Conservation (phyloP, 78 protist species). For the Planoprotostelium fungivorum region DNA sequence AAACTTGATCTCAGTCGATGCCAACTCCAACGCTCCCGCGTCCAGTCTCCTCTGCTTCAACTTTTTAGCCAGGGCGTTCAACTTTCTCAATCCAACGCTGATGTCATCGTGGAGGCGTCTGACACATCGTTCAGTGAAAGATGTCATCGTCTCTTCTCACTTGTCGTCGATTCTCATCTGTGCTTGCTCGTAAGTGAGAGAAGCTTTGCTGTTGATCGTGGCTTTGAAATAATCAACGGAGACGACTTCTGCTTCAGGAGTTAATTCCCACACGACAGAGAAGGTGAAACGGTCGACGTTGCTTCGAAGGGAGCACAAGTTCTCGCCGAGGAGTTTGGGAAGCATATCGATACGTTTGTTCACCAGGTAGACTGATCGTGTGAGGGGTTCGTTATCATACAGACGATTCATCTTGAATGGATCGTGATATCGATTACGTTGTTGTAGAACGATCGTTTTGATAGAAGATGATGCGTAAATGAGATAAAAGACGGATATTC, state of each 20-base stretch:
- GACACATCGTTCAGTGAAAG: neutral
- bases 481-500: neutral
- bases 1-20: conserved; percentile 86
- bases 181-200: conserved; percentile 85
- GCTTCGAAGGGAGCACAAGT: conserved; percentile 82
- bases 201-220: conserved; percentile 83
- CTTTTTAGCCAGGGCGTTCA: conserved; percentile 17
- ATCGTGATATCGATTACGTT: too few relatives aligned
- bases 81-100: conserved; percentile 5
- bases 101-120: conserved; percentile 1
- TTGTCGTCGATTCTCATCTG: conserved; percentile 60
- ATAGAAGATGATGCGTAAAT: neutral
- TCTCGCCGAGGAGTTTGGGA: conserved; percentile 69
- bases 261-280: conserved; percentile 65
- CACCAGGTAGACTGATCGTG: conserved; percentile 62
- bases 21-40: conserved; percentile 81
- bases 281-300: conserved; percentile 88
- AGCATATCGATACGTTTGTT: conserved; percentile 84
- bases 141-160: neutral
- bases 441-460: too few relatives aligned
- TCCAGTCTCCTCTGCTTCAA: conserved; percentile 37
- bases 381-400: neutral
- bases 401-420: too few relatives aligned
- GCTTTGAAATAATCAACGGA: conserved; percentile 53
- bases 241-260: conserved; percentile 41